phyloP scores from a whole-genome alignment of 371 early-diverging fungal genomes.

The Batkoa obscura region DNA sequence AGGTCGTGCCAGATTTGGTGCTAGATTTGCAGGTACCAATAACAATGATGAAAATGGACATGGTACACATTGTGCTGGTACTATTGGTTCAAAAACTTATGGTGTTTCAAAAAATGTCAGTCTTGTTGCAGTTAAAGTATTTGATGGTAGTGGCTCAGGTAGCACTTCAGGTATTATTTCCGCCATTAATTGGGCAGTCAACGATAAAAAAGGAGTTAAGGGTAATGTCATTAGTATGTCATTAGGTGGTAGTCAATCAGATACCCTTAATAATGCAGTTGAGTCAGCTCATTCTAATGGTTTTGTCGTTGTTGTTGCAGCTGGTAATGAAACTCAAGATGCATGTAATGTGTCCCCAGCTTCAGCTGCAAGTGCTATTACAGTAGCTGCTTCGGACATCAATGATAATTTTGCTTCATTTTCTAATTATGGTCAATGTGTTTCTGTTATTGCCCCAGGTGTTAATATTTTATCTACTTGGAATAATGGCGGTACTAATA shows the following conservation, averaged over 20 bases:
- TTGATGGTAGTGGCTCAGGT: conserved; percentile 43
- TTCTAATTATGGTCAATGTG: conserved; percentile 51
- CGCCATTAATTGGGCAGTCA: conserved; percentile 46
- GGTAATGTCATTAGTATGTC: conserved; percentile 30
- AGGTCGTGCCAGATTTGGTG: conserved; percentile 62
- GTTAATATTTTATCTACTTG: conserved; percentile 18
- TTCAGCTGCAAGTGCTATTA: conserved; percentile 30
- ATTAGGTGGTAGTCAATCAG: conserved; percentile 15
- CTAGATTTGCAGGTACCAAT: conserved; percentile 55
- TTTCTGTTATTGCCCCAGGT: conserved; percentile 36
- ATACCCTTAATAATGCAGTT: conserved; percentile 17
- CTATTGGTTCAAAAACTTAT: conserved; percentile 44
- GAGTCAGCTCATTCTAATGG: conserved; percentile 6
- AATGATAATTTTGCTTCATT: conserved; percentile 22
- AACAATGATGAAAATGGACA: conserved; percentile 18
- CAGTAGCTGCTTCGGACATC: conserved; percentile 41
- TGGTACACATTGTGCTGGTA: conserved; percentile 70
- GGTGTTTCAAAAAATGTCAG: conserved; percentile 80
- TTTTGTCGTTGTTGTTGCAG: conserved; percentile 22
- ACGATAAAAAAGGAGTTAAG: conserved; percentile 15
- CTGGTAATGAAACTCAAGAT: conserved; percentile 31
- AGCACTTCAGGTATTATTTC: conserved; percentile 38
- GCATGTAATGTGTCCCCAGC: conserved; percentile 53
- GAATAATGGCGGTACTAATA: conserved; percentile 12
- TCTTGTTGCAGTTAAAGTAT: conserved; percentile 69